Evolutionary conservation across 2,329 filamentous ascomycete genomes (phyloP).

Genomic region (Colletotrichum noveboracense): DNA sequence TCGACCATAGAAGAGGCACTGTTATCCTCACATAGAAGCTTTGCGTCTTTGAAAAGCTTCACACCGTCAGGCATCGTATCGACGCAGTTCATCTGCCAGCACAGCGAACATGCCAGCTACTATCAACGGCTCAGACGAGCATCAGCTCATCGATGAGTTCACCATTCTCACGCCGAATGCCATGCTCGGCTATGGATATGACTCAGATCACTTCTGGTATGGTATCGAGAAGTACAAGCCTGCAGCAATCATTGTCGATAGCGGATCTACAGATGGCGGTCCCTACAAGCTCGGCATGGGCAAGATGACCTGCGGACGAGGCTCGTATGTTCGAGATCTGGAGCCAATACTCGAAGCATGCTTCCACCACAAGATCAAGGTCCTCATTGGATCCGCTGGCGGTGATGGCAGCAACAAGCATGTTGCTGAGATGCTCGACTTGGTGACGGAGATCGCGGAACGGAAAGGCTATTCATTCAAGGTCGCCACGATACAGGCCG

Average conservation of each 20-base stretch:
- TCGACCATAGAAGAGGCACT: background rate
- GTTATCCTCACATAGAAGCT: background rate
- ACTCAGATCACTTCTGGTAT: conserved; percentile 31
- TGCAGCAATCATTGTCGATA: conserved; percentile 38
- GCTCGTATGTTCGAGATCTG: conserved; percentile 48
- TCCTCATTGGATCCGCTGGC: conserved; percentile 50
- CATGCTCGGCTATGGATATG: conserved; percentile 55
- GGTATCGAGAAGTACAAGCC: conserved; percentile 34
- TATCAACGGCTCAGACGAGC: background rate
- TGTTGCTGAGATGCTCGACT: conserved; percentile 41
- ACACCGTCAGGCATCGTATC: background rate
- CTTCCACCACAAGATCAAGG: conserved; percentile 36
- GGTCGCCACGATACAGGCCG: conserved; percentile 35
- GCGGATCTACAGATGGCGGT: conserved; percentile 39
- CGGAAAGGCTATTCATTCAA: conserved; percentile 33
- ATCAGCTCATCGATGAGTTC: background rate
- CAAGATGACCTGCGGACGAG: conserved; percentile 41
- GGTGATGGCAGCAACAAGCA: conserved; percentile 51
- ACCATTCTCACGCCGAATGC: conserved; percentile 48
- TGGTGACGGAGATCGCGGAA: conserved; percentile 38
- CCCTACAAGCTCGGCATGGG: conserved; percentile 47
- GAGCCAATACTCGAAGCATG: conserved; percentile 39
- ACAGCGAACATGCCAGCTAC: background rate
- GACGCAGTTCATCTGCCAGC: background rate
- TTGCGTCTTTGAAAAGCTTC: background rate